phyloP scores from a whole-genome alignment of 345 rosid species.

The Citropsis articulata region DNA sequence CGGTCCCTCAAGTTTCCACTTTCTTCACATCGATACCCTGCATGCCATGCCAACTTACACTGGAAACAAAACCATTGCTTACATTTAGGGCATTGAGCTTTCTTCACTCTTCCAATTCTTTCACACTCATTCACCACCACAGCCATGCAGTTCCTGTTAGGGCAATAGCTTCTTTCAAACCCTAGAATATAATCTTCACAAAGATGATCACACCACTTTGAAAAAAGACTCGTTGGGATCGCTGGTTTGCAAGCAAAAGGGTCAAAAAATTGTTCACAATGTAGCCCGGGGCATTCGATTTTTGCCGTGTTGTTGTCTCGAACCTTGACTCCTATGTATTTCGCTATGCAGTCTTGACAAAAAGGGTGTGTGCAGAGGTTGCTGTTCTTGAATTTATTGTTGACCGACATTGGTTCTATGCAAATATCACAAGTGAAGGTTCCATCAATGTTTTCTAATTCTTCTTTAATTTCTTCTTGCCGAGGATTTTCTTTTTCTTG shows the following conservation, averaged over 20 bases:
- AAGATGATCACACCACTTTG: conserved; percentile 32
- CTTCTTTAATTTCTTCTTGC: no score
- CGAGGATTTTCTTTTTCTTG: no score
- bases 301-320: conserved; percentile 13
- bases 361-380: conserved; percentile 23
- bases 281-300: conserved; percentile 28
- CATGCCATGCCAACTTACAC: conserved; percentile 32
- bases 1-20: conserved; percentile 16
- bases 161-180: conserved; percentile 28
- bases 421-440: conserved; percentile 32
- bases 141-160: conserved; percentile 24
- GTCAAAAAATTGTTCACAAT: conserved; percentile 25
- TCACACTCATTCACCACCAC: conserved; percentile 33
- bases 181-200: conserved; percentile 12
- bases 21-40: conserved; percentile 28
- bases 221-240: conserved; percentile 18
- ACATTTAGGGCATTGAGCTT: conserved; percentile 26
- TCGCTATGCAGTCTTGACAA: conserved; percentile 28
- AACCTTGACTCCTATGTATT: conserved; percentile 21
- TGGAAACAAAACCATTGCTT: conserved; percentile 25
- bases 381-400: conserved; percentile 24
- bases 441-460: no score
- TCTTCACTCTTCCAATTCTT: conserved; percentile 15
- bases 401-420: conserved; percentile 22
- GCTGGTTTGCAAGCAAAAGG: conserved; percentile 23